A percentile compares a stretch with the other conserved stretches of the same genome.
These are phyloP conservation scores for Durio zibethinus DNA, from an alignment of 345 rosid genomes.

Conservation along the genomic window DNA sequence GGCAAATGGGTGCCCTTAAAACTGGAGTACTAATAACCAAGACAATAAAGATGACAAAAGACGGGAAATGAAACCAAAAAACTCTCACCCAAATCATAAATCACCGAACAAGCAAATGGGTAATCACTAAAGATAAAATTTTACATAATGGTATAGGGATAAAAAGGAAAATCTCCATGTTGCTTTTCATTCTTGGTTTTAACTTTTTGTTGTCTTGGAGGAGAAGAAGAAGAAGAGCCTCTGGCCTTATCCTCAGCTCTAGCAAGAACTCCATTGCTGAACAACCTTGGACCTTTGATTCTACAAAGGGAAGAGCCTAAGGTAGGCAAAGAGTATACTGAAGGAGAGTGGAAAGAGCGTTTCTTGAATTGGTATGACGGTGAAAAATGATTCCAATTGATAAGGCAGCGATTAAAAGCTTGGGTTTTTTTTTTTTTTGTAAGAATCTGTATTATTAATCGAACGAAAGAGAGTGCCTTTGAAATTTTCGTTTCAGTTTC, in stretches of 20 bases:
- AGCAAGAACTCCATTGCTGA: conserved; percentile 43
- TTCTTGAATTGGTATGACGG: conserved; percentile 32
- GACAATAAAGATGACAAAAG: background rate
- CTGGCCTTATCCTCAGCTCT: conserved; percentile 74
- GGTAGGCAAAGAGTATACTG: conserved; percentile 27
- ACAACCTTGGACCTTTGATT: conserved; percentile 41
- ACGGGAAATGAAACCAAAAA: background rate
- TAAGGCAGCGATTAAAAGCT: conserved; percentile 54
- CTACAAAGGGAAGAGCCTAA: conserved; percentile 33
- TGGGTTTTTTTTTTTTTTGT: background rate
- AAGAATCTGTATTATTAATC: background rate
- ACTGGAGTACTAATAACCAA: background rate
- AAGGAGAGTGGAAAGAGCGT: conserved; percentile 26
- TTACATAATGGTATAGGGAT: background rate
- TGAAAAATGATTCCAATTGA: conserved; percentile 44
- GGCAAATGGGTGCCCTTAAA: conserved; percentile 10
- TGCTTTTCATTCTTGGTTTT: conserved; percentile 37
- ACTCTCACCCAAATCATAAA: conserved; percentile 2
- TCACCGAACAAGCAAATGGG: conserved; percentile 20
- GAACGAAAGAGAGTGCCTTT: conserved; percentile 1
- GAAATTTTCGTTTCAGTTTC: no score
- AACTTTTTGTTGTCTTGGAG: conserved; percentile 22
- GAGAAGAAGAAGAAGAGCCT: conserved; percentile 36
- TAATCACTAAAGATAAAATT: conserved; percentile 1
- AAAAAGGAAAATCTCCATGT: conserved; percentile 48